Conservation (phyloP, 176 grass and related monocot species). For the Secale cereale region DNA sequence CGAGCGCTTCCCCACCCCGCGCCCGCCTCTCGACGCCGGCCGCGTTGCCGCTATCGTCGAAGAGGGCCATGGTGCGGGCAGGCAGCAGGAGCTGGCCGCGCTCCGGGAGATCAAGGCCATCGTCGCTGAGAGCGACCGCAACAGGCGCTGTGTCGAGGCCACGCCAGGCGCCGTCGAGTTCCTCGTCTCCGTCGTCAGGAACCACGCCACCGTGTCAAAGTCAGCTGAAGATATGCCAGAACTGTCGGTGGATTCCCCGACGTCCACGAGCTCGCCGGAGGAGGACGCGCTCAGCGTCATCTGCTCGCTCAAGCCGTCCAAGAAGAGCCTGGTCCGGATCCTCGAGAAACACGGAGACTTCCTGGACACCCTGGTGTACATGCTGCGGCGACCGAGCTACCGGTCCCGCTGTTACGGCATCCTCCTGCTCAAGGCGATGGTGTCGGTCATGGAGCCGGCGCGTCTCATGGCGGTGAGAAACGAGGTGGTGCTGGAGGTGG, state of each 20-base stretch:
- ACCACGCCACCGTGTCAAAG: neutral
- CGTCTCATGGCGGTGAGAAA: slow-evolving; percentile 4
- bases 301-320: slow-evolving; percentile 48
- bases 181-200: slow-evolving; percentile 30
- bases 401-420: slow-evolving; percentile 45
- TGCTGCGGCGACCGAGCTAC: slow-evolving; percentile 56
- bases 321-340: slow-evolving; percentile 24
- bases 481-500: slow-evolving; percentile 46
- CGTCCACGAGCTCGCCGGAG: slow-evolving; percentile 22
- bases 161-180: slow-evolving; percentile 35
- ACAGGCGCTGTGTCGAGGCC: slow-evolving; percentile 43
- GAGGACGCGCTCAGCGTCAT: slow-evolving; percentile 59
- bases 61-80: neutral
- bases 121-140: slow-evolving; percentile 63
- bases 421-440: slow-evolving; percentile 42
- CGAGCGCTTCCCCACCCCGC: slow-evolving; percentile 71
- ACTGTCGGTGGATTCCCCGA: slow-evolving; percentile 14
- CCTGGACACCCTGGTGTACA: slow-evolving; percentile 22
- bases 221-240: neutral
- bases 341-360: slow-evolving; percentile 22
- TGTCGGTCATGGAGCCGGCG: slow-evolving; percentile 23
- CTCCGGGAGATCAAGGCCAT: slow-evolving; percentile 49
- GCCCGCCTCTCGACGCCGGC: slow-evolving; percentile 34
- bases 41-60: slow-evolving; percentile 46
- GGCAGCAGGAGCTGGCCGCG: neutral